Percentiles rank a stretch among this genome's conserved stretches.
Conservation (phyloP, 2,329 filamentous ascomycete genomes). For the Exophiala dermatitidis region DNA sequence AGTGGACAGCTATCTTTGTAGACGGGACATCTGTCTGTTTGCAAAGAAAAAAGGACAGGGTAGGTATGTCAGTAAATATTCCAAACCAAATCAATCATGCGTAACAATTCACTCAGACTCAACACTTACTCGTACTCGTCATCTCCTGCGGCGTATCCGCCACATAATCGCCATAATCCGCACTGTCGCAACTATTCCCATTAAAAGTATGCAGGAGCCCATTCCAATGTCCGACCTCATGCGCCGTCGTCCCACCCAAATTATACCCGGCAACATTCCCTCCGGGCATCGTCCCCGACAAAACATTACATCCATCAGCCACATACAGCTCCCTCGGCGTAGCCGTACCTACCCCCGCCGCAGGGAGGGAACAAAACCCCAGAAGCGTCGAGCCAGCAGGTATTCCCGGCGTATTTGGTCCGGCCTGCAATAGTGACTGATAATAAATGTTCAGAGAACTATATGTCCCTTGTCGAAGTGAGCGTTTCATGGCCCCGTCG, state of each 20-base stretch:
- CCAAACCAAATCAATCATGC: not conserved
- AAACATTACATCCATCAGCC: slow-evolving; percentile 51
- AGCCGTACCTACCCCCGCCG: slow-evolving; percentile 35
- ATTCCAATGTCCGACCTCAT: slow-evolving; percentile 44
- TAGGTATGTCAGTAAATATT: not conserved
- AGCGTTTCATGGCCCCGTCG: slow-evolving; percentile 46
- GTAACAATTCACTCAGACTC: not conserved
- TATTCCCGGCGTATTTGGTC: slow-evolving; percentile 25
- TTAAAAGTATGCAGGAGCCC: slow-evolving; percentile 42
- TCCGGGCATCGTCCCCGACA: slow-evolving; percentile 51
- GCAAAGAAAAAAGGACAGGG: not conserved
- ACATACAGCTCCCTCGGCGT: slow-evolving; percentile 38
- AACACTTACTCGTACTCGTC: slow-evolving; percentile 44
- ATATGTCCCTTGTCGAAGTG: slow-evolving; percentile 50
- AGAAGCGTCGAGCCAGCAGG: slow-evolving; percentile 38
- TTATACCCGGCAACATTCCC: slow-evolving; percentile 45
- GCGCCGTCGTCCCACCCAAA: slow-evolving; percentile 40
- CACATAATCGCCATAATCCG: slow-evolving; percentile 38
- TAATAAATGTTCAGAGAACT: slow-evolving; percentile 53
- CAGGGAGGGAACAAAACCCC: slow-evolving; percentile 48
- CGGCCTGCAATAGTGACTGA: slow-evolving; percentile 45
- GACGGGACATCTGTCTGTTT: slow-evolving; percentile 46
- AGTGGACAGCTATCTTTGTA: slow-evolving; percentile 46
- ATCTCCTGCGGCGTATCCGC: slow-evolving; percentile 40
- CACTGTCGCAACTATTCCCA: slow-evolving; percentile 32